Conservation (phyloP, 2,329 filamentous ascomycete genomes). For the Colletotrichum sp. region DNA sequence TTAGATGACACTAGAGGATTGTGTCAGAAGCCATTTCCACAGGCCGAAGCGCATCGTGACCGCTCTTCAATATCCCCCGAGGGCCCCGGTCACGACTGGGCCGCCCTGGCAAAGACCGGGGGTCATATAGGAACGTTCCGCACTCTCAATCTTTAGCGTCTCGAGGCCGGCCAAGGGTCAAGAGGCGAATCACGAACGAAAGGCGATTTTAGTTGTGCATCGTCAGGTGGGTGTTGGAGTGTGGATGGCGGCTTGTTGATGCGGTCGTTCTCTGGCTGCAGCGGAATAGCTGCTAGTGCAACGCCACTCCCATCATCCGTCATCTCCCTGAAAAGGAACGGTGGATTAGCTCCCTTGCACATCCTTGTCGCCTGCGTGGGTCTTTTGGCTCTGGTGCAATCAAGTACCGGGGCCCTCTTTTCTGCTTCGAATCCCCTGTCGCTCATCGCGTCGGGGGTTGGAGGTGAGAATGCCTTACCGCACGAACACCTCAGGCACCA, state of each 20-base stretch:
- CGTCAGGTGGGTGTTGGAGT: neutral
- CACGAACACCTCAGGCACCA: constrained; percentile 6
- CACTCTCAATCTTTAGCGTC: constrained; percentile 8
- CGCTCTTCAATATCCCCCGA: constrained; percentile 13
- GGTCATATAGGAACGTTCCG: constrained; percentile 7
- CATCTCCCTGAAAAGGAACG: constrained; percentile 24
- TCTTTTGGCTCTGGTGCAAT: constrained; percentile 5
- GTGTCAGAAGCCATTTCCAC: constrained; percentile 1
- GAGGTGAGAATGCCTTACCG: neutral
- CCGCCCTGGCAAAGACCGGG: neutral
- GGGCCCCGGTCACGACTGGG: neutral
- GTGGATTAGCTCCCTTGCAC: constrained; percentile 15
- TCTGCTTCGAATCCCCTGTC: neutral
- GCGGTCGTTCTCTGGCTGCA: constrained; percentile 13
- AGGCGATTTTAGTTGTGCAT: neutral
- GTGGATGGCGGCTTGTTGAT: neutral
- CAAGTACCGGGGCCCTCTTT: constrained; percentile 22
- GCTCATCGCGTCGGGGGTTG: neutral
- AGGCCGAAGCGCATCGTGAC: constrained; percentile 7
- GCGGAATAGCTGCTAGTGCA: constrained; percentile 19
- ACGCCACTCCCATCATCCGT: constrained; percentile 24
- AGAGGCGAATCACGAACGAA: neutral
- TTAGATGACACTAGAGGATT: constrained; percentile 14
- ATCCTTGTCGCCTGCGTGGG: constrained; percentile 1
- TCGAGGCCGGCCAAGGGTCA: neutral